A percentile compares a stretch with the other conserved stretches of the same genome.
These are phyloP conservation scores for Neonothopanus nambi DNA, from an alignment of 1,284 basidiomycete genomes.

Conservation along the genomic window DNA sequence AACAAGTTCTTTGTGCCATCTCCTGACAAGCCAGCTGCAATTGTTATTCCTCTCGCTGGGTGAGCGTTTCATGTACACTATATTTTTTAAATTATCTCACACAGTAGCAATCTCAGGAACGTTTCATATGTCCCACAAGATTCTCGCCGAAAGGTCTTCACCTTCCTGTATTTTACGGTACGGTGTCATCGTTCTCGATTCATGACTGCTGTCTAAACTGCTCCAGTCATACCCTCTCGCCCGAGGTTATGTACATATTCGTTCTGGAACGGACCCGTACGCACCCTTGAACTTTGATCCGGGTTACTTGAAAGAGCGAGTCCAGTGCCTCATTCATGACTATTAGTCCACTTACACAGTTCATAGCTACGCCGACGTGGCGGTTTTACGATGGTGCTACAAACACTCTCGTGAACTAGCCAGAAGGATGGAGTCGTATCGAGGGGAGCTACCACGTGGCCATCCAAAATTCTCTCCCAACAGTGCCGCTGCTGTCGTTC, in stretches of 20 bases:
- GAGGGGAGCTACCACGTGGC: conserved; percentile 45
- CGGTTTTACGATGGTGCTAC: conserved; percentile 53
- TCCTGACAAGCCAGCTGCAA: conserved; percentile 49
- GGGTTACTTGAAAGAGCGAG: conserved; percentile 25
- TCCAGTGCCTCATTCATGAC: neutral
- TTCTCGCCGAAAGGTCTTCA: conserved; percentile 32
- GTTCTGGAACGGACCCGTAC: conserved; percentile 29
- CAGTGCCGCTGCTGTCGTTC: conserved; percentile 41
- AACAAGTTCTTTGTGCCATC: conserved; percentile 41
- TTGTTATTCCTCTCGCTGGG: conserved; percentile 27
- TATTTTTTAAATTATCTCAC: neutral
- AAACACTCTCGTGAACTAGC: conserved; percentile 59
- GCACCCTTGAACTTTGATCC: conserved; percentile 33
- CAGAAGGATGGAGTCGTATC: conserved; percentile 55
- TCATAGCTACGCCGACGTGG: conserved; percentile 52
- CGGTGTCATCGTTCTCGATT: conserved; percentile 3
- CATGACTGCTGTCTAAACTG: neutral
- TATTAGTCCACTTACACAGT: neutral
- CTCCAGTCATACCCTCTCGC: conserved; percentile 34
- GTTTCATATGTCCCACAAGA: conserved; percentile 15
- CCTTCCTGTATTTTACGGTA: conserved; percentile 31
- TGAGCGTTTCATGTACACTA: conserved; percentile 18
- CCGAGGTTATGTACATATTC: conserved; percentile 38
- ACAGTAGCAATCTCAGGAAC: neutral
- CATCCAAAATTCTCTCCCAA: conserved; percentile 53